A percentile compares a stretch with the other conserved stretches of the same genome.
Evolutionary conservation across 139 green algal species (phyloP).

Genomic region (Yamagishiella unicocca): DNA sequence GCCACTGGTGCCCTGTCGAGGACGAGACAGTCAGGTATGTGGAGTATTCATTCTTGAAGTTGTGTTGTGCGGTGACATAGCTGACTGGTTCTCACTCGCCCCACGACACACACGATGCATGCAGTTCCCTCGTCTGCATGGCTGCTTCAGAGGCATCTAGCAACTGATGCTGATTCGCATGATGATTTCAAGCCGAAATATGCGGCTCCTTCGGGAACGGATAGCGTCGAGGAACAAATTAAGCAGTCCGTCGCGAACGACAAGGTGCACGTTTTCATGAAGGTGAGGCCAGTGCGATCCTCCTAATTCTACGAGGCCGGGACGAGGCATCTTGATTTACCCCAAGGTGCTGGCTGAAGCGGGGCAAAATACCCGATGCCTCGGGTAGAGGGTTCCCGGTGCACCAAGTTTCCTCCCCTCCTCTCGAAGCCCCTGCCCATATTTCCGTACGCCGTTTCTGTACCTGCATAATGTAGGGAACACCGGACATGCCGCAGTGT

Average conservation of each 20-base stretch:
- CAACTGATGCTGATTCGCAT: slow-evolving; percentile 73
- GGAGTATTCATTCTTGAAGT: not conserved
- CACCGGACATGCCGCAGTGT: slow-evolving; percentile 84
- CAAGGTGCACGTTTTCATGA: slow-evolving; percentile 97
- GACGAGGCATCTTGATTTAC: too few relatives aligned
- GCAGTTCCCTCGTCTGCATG: not conserved
- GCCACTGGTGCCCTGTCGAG: not conserved
- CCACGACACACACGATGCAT: not conserved
- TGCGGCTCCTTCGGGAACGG: slow-evolving; percentile 47
- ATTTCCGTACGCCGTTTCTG: too few relatives aligned
- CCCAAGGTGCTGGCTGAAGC: too few relatives aligned
- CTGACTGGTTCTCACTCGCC: not conserved
- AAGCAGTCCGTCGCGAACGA: slow-evolving; percentile 79
- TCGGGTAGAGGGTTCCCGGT: too few relatives aligned
- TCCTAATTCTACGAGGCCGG: not conserved
- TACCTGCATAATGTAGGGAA: slow-evolving; percentile 68
- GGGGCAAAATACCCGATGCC: too few relatives aligned
- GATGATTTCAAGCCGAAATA: slow-evolving; percentile 93
- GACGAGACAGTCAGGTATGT: not conserved
- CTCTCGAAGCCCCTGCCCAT: too few relatives aligned
- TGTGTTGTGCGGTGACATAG: not conserved
- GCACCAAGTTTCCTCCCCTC: too few relatives aligned
- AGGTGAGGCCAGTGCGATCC: slow-evolving; percentile 61
- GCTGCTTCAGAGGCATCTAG: not conserved
- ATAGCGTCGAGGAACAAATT: slow-evolving; percentile 49